phyloP scores from a whole-genome alignment of 1,139 yeast species.

The Kodamaea ohmeri region DNA sequence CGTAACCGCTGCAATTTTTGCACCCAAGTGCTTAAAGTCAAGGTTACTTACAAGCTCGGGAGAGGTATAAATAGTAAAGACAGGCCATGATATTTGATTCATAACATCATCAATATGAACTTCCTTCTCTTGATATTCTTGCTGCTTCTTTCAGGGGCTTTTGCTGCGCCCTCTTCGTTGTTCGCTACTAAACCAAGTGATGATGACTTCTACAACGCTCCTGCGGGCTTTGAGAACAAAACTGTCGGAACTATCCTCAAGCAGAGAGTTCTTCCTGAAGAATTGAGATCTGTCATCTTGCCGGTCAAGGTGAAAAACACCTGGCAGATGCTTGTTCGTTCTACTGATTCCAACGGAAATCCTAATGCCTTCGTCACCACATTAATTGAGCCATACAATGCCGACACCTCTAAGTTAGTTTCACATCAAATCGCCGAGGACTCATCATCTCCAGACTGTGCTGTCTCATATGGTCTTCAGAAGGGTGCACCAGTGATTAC shows the following conservation, averaged over 20 bases:
- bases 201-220: slow-evolving; percentile 29
- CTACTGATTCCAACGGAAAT: slow-evolving; percentile 31
- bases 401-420: slow-evolving; percentile 28
- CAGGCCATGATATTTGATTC: too few species aligned
- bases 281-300: slow-evolving; percentile 17
- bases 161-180: slow-evolving; percentile 3
- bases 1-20: background rate
- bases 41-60: too few species aligned
- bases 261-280: slow-evolving; percentile 23
- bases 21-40: background rate
- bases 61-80: background rate
- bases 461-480: slow-evolving; percentile 31
- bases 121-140: slow-evolving; percentile 3
- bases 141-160: slow-evolving; percentile 4
- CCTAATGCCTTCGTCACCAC: slow-evolving; percentile 33
- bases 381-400: slow-evolving; percentile 30
- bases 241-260: slow-evolving; percentile 25
- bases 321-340: slow-evolving; percentile 34
- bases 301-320: slow-evolving; percentile 16
- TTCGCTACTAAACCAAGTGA: slow-evolving; percentile 5
- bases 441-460: slow-evolving; percentile 27
- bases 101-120: slow-evolving; percentile 3
- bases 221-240: slow-evolving; percentile 22
- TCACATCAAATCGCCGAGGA: slow-evolving; percentile 38
- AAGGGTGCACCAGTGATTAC: slow-evolving; percentile 16